Percentiles rank a stretch among this genome's conserved stretches.
phyloP scores from a whole-genome alignment of 192 early-diverging fungal genomes.

The Coemansia sp. region DNA sequence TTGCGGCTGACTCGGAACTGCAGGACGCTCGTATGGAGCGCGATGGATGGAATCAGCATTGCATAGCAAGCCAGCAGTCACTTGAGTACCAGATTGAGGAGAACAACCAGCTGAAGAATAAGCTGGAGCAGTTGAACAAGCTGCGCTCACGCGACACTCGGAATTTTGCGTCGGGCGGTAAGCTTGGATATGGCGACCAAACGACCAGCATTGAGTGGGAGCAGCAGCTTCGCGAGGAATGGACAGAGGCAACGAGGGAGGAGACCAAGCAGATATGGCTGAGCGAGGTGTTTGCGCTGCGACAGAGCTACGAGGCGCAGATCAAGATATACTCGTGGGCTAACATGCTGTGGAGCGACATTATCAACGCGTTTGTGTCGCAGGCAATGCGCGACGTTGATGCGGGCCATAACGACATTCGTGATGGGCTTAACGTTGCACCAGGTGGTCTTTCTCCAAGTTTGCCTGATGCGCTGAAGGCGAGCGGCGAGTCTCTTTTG shows the following conservation, averaged over 20 bases:
- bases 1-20: conserved; percentile 15
- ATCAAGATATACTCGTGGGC: conserved; percentile 33
- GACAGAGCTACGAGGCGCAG: conserved; percentile 36
- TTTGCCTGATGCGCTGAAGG: background rate
- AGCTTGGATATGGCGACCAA: conserved; percentile 10
- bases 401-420: background rate
- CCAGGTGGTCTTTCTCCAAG: background rate
- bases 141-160: conserved; percentile 16
- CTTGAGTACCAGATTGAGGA: conserved; percentile 24
- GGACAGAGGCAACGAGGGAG: conserved; percentile 19
- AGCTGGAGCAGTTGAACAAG: conserved; percentile 10
- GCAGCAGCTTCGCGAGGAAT: conserved; percentile 16
- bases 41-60: conserved; percentile 44
- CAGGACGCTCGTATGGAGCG: conserved; percentile 37
- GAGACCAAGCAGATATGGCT: conserved; percentile 2
- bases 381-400: background rate
- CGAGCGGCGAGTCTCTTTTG: conserved; percentile 11
- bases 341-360: conserved; percentile 25
- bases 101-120: conserved; percentile 17
- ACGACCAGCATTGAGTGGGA: conserved; percentile 26
- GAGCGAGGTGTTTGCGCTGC: conserved; percentile 12
- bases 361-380: conserved; percentile 14
- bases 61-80: conserved; percentile 14
- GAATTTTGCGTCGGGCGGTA: conserved; percentile 8
- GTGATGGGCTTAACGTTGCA: background rate